A percentile compares a stretch with the other conserved stretches of the same genome.
These are phyloP conservation scores for Amaranthus hypochondriacus DNA, from an alignment of 148 eudicot species.

Conservation along the genomic window DNA sequence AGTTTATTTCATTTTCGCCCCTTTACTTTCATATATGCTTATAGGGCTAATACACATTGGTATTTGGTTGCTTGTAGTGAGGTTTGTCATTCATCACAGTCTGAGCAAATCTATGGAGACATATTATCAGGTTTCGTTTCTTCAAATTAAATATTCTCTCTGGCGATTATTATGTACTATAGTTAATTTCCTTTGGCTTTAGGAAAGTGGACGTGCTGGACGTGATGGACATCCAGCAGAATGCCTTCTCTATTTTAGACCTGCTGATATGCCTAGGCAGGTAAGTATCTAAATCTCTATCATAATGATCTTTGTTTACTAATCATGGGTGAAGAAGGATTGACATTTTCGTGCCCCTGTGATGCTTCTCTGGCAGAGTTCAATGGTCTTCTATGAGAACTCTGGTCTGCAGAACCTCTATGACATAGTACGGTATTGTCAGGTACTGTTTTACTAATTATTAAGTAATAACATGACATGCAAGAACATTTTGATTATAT, in stretches of 20 bases:
- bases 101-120: conserved; percentile 99
- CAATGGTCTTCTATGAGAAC: conserved; percentile 97
- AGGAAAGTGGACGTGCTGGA: conserved; percentile 99
- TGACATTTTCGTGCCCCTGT: background rate
- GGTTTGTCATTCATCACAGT: conserved; percentile 98
- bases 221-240: conserved; percentile 98
- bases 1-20: background rate
- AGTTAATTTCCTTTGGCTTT: conserved; percentile 21
- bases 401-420: conserved; percentile 91
- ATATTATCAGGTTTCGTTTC: conserved; percentile 76
- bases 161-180: background rate
- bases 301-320: conserved; percentile 13
- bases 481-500: background rate
- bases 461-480: background rate
- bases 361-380: conserved; percentile 65
- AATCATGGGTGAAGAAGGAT: background rate
- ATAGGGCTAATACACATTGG: conserved; percentile 12
- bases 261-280: conserved; percentile 96
- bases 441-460: conserved; percentile 40
- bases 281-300: conserved; percentile 28
- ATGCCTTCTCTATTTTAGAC: conserved; percentile 81
- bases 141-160: background rate
- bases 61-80: conserved; percentile 59
- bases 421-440: conserved; percentile 75
- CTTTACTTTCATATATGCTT: background rate